These are phyloP conservation scores for Sanghuangporus baumii DNA, from an alignment of 1,284 basidiomycete genomes.

Conservation along the genomic window DNA sequence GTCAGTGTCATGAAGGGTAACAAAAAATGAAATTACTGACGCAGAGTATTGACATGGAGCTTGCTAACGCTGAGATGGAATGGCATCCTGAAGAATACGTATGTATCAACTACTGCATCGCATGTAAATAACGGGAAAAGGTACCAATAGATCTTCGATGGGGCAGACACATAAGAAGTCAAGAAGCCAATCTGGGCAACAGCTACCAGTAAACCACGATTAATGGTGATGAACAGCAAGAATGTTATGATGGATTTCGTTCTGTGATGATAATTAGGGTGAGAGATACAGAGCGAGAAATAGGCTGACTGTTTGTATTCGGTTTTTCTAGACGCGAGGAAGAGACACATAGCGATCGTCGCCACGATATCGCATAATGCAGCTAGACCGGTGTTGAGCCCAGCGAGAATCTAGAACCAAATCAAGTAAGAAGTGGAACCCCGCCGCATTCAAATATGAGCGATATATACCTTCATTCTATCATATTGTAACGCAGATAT, in stretches of 20 bases:
- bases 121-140: neutral
- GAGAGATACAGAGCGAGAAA: neutral
- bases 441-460: neutral
- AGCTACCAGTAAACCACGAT: conserved; percentile 12
- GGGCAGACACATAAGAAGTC: neutral
- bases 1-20: neutral
- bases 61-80: conserved; percentile 17
- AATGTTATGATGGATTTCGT: conserved; percentile 8
- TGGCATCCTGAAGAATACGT: conserved; percentile 11
- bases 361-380: conserved; percentile 11
- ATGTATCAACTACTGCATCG: neutral
- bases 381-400: conserved; percentile 8
- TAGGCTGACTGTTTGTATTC: conserved; percentile 8
- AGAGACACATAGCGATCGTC: conserved; percentile 12
- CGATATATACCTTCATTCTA: conserved; percentile 6
- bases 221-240: conserved; percentile 11
- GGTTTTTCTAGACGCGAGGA: conserved; percentile 5
- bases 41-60: conserved; percentile 17
- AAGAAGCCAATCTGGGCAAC: conserved; percentile 13
- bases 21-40: conserved; percentile 1
- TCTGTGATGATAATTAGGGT: neutral
- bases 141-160: conserved; percentile 13
- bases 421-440: neutral
- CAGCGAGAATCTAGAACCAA: conserved; percentile 5
- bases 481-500: conserved; percentile 6